Evolutionary conservation across 495 filamentous ascomycete genomes (phyloP).

Genomic region (Talaromyces trachyspermus): DNA sequence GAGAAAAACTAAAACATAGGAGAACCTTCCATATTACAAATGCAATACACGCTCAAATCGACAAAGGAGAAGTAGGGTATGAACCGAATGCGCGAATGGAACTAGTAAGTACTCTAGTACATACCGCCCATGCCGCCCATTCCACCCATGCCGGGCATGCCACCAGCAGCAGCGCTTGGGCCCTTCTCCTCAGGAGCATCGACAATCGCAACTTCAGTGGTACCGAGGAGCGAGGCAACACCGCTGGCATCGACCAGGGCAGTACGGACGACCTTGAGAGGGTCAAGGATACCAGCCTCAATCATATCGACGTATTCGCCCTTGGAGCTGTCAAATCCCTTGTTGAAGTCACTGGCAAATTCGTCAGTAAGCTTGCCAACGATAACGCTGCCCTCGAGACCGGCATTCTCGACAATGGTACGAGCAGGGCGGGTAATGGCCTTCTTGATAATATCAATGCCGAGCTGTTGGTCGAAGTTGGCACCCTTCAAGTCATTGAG

Average conservation of each 20-base stretch:
- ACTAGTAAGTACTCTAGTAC: constrained; percentile 17
- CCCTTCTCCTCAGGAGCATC: constrained; percentile 93
- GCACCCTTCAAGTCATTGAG: constrained; percentile 70
- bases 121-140: constrained; percentile 68
- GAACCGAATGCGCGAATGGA: not conserved
- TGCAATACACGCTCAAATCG: constrained; percentile 10
- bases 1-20: not conserved
- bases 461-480: constrained; percentile 99
- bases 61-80: constrained; percentile 3
- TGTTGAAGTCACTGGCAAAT: constrained; percentile 89
- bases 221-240: constrained; percentile 94
- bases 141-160: constrained; percentile 57
- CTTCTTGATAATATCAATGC: constrained; percentile 93
- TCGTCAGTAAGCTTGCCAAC: constrained; percentile 98
- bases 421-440: constrained; percentile 92
- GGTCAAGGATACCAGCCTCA: constrained; percentile 89
- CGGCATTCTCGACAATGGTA: constrained; percentile 96
- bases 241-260: constrained; percentile 89
- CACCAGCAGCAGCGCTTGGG: constrained; percentile 42
- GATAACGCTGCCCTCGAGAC: constrained; percentile 88
- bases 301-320: constrained; percentile 99
- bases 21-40: constrained; percentile 8
- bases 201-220: constrained; percentile 94
- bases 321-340: constrained; percentile 91
- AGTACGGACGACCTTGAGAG: constrained; percentile 97